Conservation (phyloP, 2,329 filamentous ascomycete species). For the Teratosphaeria zuluensis region DNA sequence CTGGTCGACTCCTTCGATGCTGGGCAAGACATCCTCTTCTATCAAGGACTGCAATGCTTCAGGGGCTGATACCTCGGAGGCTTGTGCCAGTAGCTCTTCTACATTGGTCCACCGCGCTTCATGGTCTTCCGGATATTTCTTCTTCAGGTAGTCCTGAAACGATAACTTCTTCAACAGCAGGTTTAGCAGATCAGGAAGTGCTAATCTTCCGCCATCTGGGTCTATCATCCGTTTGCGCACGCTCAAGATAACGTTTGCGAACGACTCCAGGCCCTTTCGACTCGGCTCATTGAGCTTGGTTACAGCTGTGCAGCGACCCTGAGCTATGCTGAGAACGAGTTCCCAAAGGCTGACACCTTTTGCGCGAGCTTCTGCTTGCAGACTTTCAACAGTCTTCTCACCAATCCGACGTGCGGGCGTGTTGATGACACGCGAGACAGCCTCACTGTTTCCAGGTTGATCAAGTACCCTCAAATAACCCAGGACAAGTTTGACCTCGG, state of each 20-base stretch:
- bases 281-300: conserved; percentile 48
- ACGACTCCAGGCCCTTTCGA: conserved; percentile 46
- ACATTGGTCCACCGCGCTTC: conserved; percentile 81
- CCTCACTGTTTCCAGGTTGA: conserved; percentile 80
- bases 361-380: conserved; percentile 68
- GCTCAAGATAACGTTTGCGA: conserved; percentile 52
- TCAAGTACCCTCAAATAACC: conserved; percentile 83
- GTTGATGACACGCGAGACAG: conserved; percentile 74
- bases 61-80: conserved; percentile 54
- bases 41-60: conserved; percentile 12
- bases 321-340: conserved; percentile 52
- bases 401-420: conserved; percentile 73
- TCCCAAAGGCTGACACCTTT: conserved; percentile 64
- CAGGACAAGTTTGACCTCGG: conserved; percentile 75
- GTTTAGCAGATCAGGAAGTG: conserved; percentile 38
- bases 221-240: conserved; percentile 41
- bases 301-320: conserved; percentile 41
- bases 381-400: conserved; percentile 61
- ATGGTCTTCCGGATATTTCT: conserved; percentile 61
- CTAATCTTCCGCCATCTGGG: not conserved
- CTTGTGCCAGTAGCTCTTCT: conserved; percentile 74
- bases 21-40: conserved; percentile 48
- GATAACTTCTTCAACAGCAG: conserved; percentile 55
- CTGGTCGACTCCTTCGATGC: conserved; percentile 57
- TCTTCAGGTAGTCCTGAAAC: conserved; percentile 65